Evolutionary conservation across 1,284 basidiomycete genomes (phyloP).

Genomic region (Apiotrichum laibachii): DNA sequence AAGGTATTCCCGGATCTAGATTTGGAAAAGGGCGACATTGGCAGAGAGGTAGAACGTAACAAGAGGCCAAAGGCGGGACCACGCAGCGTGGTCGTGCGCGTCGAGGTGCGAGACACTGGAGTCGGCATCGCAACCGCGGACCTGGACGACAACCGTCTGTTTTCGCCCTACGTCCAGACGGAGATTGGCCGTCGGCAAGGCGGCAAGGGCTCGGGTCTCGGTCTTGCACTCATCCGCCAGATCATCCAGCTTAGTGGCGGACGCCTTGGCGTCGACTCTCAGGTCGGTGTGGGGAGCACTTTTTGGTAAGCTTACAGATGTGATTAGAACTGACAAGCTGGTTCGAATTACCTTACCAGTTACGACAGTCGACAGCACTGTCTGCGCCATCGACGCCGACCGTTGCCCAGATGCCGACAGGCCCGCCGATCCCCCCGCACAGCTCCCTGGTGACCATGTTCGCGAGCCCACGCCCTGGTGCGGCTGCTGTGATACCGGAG

Average conservation of each 20-base stretch:
- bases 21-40: neutral
- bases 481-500: no score
- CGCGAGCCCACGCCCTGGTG: no score
- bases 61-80: neutral
- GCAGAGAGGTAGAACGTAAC: neutral
- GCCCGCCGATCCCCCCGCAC: no score
- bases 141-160: slow-evolving; percentile 58
- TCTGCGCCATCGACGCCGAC: no score
- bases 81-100: slow-evolving; percentile 59
- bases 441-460: no score
- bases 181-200: slow-evolving; percentile 69
- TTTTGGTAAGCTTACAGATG: slow-evolving; percentile 34
- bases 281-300: slow-evolving; percentile 43
- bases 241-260: slow-evolving; percentile 81
- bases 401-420: no score
- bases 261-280: slow-evolving; percentile 60
- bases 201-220: slow-evolving; percentile 81
- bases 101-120: slow-evolving; percentile 77
- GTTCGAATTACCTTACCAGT: slow-evolving; percentile 11
- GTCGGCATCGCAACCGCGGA: slow-evolving; percentile 69
- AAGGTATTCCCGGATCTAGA: neutral
- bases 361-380: no score
- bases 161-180: slow-evolving; percentile 52
- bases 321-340: neutral
- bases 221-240: slow-evolving; percentile 79